Evolutionary conservation across 768 basidiomycete species (phyloP).

Genomic region (Psilocybe azurescens): DNA sequence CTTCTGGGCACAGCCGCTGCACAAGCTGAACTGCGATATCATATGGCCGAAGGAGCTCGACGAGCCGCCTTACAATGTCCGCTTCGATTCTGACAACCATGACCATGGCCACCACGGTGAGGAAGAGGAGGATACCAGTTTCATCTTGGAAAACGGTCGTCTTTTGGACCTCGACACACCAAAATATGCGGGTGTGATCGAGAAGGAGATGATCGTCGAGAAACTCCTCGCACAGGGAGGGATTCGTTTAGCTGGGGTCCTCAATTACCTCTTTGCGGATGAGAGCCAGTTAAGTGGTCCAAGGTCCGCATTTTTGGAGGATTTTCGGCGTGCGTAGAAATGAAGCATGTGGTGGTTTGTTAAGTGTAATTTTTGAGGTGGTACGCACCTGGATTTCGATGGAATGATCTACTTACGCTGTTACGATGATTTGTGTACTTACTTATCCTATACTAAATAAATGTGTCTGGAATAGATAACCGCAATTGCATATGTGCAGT

Average conservation of each 20-base stretch:
- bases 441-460: too few species aligned
- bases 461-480: too few species aligned
- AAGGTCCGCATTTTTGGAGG: neutral
- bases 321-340: neutral
- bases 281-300: conserved; percentile 2
- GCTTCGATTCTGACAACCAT: conserved; percentile 22
- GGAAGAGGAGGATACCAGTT: conserved; percentile 11
- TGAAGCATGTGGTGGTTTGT: neutral
- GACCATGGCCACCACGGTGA: conserved; percentile 15
- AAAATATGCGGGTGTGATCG: conserved; percentile 74
- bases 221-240: conserved; percentile 84
- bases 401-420: neutral
- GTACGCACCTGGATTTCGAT: neutral
- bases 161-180: conserved; percentile 81
- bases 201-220: conserved; percentile 74
- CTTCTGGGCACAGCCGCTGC: conserved; percentile 76
- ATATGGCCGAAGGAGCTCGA: conserved; percentile 82
- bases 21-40: conserved; percentile 81
- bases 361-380: neutral
- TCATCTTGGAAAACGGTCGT: neutral
- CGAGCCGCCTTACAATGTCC: conserved; percentile 41
- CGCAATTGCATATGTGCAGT: too few species aligned
- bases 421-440: too few species aligned
- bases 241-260: conserved; percentile 78
- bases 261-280: conserved; percentile 73